Conservation (phyloP, 345 rosid genomes). For the Isatis tinctoria region DNA sequence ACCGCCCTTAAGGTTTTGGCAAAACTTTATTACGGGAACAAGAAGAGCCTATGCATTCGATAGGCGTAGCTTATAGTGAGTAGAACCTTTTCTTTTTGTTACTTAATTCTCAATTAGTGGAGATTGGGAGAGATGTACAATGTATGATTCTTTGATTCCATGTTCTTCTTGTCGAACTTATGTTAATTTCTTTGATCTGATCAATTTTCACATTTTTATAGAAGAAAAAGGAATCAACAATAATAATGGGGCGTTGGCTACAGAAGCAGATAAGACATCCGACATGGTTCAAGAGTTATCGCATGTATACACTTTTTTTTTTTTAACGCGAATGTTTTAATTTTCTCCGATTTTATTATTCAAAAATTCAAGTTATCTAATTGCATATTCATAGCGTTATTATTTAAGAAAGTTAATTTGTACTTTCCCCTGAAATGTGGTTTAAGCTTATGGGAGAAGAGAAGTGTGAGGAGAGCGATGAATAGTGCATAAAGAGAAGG, state of each 20-base stretch:
- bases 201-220: background rate
- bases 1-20: background rate
- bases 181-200: background rate
- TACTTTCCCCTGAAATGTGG: background rate
- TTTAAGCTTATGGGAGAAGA: slow-evolving; percentile 54
- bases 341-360: background rate
- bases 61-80: too few species aligned
- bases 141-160: background rate
- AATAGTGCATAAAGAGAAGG: slow-evolving; percentile 63
- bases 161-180: background rate
- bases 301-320: background rate
- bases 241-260: slow-evolving; percentile 5
- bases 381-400: background rate
- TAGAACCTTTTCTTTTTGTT: background rate
- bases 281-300: slow-evolving; percentile 21
- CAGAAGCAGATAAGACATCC: background rate
- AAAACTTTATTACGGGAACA: background rate
- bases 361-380: too few species aligned
- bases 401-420: background rate
- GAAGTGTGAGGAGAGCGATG: slow-evolving; percentile 42
- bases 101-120: background rate
- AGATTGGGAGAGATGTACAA: background rate
- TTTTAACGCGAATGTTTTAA: too few species aligned
- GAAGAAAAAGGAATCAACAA: background rate
- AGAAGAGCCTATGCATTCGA: too few species aligned